These are phyloP conservation scores for Thielaviopsis ethacetica DNA, from an alignment of 2,329 filamentous ascomycete species.

Conservation along the genomic window DNA sequence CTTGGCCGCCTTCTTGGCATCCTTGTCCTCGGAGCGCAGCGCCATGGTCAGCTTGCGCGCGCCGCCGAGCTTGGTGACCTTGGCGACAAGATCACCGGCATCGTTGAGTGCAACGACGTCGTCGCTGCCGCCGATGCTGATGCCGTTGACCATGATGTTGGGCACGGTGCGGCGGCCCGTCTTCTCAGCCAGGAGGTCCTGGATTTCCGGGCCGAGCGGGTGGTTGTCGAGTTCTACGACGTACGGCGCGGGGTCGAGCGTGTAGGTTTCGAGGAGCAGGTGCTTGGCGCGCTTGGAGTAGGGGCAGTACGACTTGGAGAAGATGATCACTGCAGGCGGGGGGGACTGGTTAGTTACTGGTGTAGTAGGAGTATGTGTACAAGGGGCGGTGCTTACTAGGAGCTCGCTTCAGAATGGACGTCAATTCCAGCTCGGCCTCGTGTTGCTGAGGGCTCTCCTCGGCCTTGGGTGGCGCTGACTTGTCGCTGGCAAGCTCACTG, in stretches of 20 bases:
- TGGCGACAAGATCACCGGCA: conserved; percentile 50
- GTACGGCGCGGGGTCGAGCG: conserved; percentile 63
- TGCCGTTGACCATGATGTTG: conserved; percentile 76
- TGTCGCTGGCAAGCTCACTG: neutral
- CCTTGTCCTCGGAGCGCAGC: neutral
- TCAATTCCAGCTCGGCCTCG: conserved; percentile 54
- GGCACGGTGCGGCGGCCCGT: conserved; percentile 79
- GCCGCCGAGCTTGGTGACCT: conserved; percentile 57
- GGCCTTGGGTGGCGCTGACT: conserved; percentile 16
- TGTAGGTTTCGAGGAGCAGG: conserved; percentile 70
- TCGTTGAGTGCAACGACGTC: conserved; percentile 60
- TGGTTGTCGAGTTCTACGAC: conserved; percentile 86
- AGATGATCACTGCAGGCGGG: conserved; percentile 59
- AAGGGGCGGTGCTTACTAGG: conserved; percentile 44
- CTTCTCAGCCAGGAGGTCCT: conserved; percentile 51
- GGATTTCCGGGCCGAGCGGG: conserved; percentile 54
- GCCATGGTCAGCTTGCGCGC: conserved; percentile 12
- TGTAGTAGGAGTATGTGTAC: neutral
- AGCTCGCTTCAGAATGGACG: conserved; percentile 64
- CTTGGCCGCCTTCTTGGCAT: neutral
- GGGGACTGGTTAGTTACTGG: neutral
- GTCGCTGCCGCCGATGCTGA: conserved; percentile 80
- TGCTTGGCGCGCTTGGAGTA: conserved; percentile 73
- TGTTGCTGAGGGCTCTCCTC: conserved; percentile 41
- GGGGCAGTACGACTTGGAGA: conserved; percentile 88